Conservation (phyloP, 306 rosid genomes). For the Malus orientalis region DNA sequence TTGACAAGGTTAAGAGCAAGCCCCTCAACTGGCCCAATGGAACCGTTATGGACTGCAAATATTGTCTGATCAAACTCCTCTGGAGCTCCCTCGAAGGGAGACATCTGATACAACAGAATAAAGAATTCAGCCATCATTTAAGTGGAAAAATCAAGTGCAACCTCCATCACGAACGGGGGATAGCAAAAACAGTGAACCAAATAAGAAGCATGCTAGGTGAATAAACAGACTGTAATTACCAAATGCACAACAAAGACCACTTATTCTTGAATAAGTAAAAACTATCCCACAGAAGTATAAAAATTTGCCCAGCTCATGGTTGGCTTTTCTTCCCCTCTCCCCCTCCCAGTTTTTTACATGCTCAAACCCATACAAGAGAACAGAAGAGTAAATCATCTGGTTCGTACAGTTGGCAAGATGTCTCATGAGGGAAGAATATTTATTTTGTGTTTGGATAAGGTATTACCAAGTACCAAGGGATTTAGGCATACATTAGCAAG, state of each 20-base stretch:
- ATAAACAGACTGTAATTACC: neutral
- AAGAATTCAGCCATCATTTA: slow-evolving; percentile 11
- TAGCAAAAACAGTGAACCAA: neutral
- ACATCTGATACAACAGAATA: slow-evolving; percentile 44
- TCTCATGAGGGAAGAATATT: neutral
- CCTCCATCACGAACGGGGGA: neutral
- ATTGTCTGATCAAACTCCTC: slow-evolving; percentile 96
- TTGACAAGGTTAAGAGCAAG: slow-evolving; percentile 50
- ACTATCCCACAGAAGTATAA: too few relatives aligned
- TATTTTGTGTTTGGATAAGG: neutral
- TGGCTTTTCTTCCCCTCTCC: neutral
- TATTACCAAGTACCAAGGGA: too few relatives aligned
- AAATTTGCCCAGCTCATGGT: neutral
- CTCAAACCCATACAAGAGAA: too few relatives aligned
- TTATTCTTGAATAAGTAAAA: too few relatives aligned
- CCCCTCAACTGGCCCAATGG: slow-evolving; percentile 58
- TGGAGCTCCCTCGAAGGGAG: slow-evolving; percentile 75
- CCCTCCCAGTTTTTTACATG: too few relatives aligned
- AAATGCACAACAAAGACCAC: neutral
- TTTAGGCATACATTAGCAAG: too few relatives aligned
- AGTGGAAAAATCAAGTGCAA: neutral
- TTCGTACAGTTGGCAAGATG: neutral
- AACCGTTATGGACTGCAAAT: slow-evolving; percentile 47
- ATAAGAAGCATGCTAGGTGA: neutral
- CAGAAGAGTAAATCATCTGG: too few relatives aligned